These are phyloP conservation scores for Dactylis glomerata DNA, from an alignment of 176 grass and related monocot genomes.

Conservation along the genomic window DNA sequence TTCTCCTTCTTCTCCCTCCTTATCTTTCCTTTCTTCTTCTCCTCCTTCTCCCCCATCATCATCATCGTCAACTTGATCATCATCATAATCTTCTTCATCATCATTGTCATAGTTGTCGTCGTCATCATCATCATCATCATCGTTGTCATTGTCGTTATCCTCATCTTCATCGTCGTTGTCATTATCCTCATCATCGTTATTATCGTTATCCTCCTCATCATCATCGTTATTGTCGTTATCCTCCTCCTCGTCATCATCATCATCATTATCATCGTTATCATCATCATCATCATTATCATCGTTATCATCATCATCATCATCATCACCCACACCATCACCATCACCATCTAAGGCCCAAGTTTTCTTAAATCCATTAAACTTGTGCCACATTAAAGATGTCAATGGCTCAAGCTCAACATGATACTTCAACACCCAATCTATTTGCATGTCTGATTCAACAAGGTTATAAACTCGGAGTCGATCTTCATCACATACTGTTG, in stretches of 20 bases:
- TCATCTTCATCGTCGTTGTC: neutral
- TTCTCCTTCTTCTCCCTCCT: neutral
- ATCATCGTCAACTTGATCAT: no score
- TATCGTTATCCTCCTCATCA: neutral
- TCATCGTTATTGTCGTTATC: neutral
- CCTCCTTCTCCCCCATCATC: neutral
- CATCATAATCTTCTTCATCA: no score
- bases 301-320: neutral
- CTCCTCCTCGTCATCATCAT: no score
- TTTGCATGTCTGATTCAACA: neutral
- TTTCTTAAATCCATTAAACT: neutral
- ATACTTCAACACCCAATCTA: neutral
- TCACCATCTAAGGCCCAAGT: neutral
- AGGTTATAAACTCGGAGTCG: neutral
- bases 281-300: neutral
- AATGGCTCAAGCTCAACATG: neutral
- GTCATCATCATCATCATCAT: neutral
- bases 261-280: neutral
- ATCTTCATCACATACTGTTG: neutral
- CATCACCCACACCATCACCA: neutral
- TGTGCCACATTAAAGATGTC: neutral
- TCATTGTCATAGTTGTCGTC: no score
- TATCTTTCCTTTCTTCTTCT: neutral
- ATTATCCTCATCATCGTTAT: neutral
- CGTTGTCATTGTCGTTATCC: neutral